Evolutionary conservation across 2,329 filamentous ascomycete genomes (phyloP).

Genomic region (Coniochaeta prunicola): DNA sequence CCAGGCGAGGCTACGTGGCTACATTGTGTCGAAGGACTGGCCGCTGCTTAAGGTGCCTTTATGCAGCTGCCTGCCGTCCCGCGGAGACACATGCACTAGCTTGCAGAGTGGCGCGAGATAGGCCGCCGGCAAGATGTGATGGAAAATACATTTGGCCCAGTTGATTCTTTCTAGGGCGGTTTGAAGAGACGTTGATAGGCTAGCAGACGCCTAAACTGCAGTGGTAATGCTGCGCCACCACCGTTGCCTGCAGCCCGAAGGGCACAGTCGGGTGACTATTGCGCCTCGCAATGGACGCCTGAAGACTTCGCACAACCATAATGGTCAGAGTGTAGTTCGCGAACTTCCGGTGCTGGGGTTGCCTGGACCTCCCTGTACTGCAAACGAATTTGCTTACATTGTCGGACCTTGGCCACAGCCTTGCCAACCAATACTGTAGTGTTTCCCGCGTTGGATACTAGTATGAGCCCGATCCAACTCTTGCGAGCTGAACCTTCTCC

Average conservation of each 20-base stretch:
- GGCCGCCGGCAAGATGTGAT: background rate
- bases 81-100: no score
- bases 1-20: background rate
- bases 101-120: background rate
- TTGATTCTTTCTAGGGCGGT: no score
- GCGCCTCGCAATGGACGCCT: background rate
- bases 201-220: no score
- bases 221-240: no score
- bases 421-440: background rate
- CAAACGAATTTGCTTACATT: background rate
- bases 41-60: background rate
- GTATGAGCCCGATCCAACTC: no score
- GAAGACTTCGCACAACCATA: background rate
- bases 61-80: background rate
- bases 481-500: no score
- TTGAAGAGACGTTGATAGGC: no score
- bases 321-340: background rate
- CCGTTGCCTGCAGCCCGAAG: no score
- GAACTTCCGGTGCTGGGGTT: background rate
- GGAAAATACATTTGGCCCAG: no score
- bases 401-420: background rate
- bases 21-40: background rate
- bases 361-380: background rate
- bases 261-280: no score
- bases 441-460: background rate